A percentile compares a stretch with the other conserved stretches of the same genome.
These are phyloP conservation scores for Solanum hybrid DNA, from an alignment of 305 asterid species.

Conservation along the genomic window DNA sequence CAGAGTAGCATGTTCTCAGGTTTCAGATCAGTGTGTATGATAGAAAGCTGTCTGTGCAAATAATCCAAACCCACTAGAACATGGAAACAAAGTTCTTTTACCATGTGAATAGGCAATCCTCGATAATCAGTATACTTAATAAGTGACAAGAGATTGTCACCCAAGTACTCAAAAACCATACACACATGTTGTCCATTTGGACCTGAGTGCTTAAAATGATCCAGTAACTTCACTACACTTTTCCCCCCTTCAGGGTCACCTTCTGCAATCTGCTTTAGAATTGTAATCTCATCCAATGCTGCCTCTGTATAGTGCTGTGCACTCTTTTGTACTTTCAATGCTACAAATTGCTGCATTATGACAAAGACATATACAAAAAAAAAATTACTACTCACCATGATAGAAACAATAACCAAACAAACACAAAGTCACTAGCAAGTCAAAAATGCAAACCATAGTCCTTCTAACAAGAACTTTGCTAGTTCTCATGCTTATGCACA, in stretches of 20 bases:
- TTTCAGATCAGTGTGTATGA: slow-evolving; percentile 93
- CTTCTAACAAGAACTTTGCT: not conserved
- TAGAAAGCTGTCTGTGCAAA: slow-evolving; percentile 79
- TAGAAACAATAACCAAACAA: not conserved
- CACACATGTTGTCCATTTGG: slow-evolving; percentile 95
- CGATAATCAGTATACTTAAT: slow-evolving; percentile 71
- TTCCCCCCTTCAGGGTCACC: slow-evolving; percentile 75
- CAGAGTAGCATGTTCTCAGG: slow-evolving; percentile 78
- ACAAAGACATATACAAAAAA: not conserved
- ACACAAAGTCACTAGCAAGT: not conserved
- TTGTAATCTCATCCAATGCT: slow-evolving; percentile 88
- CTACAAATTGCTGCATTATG: slow-evolving; percentile 58
- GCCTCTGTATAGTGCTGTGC: slow-evolving; percentile 95
- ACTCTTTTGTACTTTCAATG: slow-evolving; percentile 88
- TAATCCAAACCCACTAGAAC: slow-evolving; percentile 83
- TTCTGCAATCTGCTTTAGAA: slow-evolving; percentile 76
- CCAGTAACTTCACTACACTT: slow-evolving; percentile 86
- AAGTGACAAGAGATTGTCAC: slow-evolving; percentile 81
- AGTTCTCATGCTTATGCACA: not conserved
- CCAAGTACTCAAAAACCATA: slow-evolving; percentile 89
- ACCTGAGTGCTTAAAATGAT: slow-evolving; percentile 91
- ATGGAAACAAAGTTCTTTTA: slow-evolving; percentile 79
- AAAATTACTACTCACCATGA: not conserved
- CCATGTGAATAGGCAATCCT: slow-evolving; percentile 78
- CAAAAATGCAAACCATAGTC: not conserved